Evolutionary conservation across 371 early-diverging fungal genomes (phyloP).

Genomic region (Lichtheimia corymbifera): DNA sequence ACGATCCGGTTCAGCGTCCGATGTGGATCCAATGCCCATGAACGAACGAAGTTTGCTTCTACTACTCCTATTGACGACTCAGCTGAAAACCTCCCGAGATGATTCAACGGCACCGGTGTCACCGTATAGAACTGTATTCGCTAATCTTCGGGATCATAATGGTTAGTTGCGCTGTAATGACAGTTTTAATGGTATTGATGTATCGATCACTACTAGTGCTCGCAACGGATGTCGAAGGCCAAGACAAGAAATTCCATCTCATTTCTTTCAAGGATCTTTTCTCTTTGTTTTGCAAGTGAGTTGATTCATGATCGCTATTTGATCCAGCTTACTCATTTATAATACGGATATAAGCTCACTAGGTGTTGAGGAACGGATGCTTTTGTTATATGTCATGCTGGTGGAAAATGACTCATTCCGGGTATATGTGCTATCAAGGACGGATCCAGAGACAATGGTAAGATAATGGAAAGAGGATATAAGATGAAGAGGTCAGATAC

Average conservation of each 20-base stretch:
- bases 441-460: constrained; percentile 75
- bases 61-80: constrained; percentile 49
- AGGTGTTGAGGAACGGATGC: constrained; percentile 64
- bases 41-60: constrained; percentile 67
- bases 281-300: constrained; percentile 62
- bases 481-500: background rate
- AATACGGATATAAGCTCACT: constrained; percentile 44
- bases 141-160: constrained; percentile 57
- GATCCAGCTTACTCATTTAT: background rate
- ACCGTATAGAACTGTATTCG: constrained; percentile 54
- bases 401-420: constrained; percentile 71
- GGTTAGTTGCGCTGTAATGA: constrained; percentile 31
- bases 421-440: constrained; percentile 73
- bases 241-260: constrained; percentile 42
- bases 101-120: constrained; percentile 24
- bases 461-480: constrained; percentile 10
- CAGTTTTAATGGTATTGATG: too few species aligned
- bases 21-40: constrained; percentile 55
- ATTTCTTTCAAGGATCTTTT: constrained; percentile 69
- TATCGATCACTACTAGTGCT: background rate
- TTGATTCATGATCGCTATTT: background rate
- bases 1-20: constrained; percentile 40
- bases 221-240: constrained; percentile 13
- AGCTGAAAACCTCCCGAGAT: constrained; percentile 16
- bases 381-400: constrained; percentile 70